A percentile compares a stretch with the other conserved stretches of the same genome.
phyloP scores from a whole-genome alignment of 345 rosid species.

The Raphanus sativus region DNA sequence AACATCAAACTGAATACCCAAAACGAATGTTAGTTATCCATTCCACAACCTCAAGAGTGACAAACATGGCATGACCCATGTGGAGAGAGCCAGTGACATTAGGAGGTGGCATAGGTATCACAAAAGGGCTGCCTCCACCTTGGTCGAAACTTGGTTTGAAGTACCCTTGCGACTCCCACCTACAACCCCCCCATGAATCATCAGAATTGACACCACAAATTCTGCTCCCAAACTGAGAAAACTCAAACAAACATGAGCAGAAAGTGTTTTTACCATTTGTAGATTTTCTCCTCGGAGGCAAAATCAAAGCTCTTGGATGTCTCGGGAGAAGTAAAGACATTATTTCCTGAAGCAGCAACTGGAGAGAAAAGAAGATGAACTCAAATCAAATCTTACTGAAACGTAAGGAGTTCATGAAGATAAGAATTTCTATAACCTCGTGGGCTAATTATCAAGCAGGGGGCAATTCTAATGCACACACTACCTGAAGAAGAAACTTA shows the following conservation, averaged over 20 bases:
- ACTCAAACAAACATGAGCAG: neutral
- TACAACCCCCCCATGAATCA: constrained; percentile 21
- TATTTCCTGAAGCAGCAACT: constrained; percentile 62
- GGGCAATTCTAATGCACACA: neutral
- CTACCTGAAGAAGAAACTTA: neutral
- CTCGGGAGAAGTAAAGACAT: constrained; percentile 72
- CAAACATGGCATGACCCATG: constrained; percentile 99
- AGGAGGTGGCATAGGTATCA: constrained; percentile 96
- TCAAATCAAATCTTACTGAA: neutral
- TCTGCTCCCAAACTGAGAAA: neutral
- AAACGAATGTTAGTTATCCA: constrained; percentile 31
- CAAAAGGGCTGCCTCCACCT: constrained; percentile 75
- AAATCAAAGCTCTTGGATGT: constrained; percentile 82
- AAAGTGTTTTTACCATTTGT: constrained; percentile 62
- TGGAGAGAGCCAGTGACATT: constrained; percentile 96
- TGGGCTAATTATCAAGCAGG: neutral
- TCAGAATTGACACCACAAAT: neutral
- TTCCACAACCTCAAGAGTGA: constrained; percentile 84
- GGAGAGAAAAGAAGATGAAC: constrained; percentile 30
- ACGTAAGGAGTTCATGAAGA: neutral
- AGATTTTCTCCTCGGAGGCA: constrained; percentile 82
- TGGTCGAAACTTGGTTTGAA: constrained; percentile 72
- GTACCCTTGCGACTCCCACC: constrained; percentile 98
- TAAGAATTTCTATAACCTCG: neutral
- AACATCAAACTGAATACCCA: constrained; percentile 33